Evolutionary conservation across 2,329 filamentous ascomycete species (phyloP).

Genomic region (Davidsoniella neocaledoniae): DNA sequence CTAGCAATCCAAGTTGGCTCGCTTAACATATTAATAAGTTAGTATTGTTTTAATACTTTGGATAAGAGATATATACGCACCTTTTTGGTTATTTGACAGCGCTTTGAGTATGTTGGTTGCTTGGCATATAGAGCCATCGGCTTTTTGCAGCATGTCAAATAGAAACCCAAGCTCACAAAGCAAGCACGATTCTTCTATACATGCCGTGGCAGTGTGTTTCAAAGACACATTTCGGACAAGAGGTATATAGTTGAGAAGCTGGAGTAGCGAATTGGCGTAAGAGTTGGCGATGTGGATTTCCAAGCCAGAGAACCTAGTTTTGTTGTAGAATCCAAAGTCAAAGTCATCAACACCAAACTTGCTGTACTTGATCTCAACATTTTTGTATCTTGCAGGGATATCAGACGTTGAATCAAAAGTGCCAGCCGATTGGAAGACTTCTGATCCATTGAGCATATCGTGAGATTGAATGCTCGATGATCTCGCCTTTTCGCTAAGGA

Average conservation of each 20-base stretch:
- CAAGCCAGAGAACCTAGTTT: constrained; percentile 75
- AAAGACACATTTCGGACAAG: constrained; percentile 75
- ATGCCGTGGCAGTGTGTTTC: constrained; percentile 73
- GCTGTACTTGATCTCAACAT: constrained; percentile 97
- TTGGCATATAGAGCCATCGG: constrained; percentile 83
- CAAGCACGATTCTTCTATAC: constrained; percentile 66
- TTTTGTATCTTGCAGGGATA: constrained; percentile 75
- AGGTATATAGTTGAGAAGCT: constrained; percentile 82
- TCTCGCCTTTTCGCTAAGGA: constrained; percentile 81
- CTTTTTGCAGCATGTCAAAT: constrained; percentile 96
- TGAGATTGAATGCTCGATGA: constrained; percentile 29
- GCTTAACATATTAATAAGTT: constrained; percentile 2
- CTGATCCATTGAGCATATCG: constrained; percentile 4
- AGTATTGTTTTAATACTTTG: background rate
- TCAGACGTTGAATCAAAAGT: constrained; percentile 41
- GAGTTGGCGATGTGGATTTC: constrained; percentile 96
- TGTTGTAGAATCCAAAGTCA: constrained; percentile 95
- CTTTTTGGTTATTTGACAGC: constrained; percentile 67
- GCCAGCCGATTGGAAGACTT: constrained; percentile 16
- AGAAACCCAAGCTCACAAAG: constrained; percentile 90
- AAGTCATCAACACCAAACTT: constrained; percentile 99
- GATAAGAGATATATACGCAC: constrained; percentile 21
- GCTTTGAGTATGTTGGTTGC: constrained; percentile 89
- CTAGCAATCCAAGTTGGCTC: constrained; percentile 61
- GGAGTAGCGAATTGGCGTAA: constrained; percentile 82